These are phyloP conservation scores for Xylona heveae DNA, from an alignment of 495 filamentous ascomycete genomes.

Conservation along the genomic window DNA sequence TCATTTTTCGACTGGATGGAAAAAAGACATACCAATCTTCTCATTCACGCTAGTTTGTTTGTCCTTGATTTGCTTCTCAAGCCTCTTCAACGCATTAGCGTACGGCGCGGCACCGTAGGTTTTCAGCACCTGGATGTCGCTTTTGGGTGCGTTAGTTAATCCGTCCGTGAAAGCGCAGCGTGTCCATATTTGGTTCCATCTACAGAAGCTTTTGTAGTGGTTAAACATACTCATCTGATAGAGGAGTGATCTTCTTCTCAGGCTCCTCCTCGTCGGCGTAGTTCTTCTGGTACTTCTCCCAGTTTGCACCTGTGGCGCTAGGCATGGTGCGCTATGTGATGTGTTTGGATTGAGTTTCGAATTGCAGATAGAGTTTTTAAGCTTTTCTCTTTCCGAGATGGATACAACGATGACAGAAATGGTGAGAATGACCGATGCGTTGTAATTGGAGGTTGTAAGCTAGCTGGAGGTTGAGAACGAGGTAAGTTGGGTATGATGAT, in stretches of 20 bases:
- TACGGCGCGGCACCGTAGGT: slow-evolving; percentile 97
- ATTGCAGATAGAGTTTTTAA: no score
- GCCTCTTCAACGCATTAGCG: slow-evolving; percentile 73
- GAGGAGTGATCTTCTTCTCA: slow-evolving; percentile 97
- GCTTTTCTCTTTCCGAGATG: no score
- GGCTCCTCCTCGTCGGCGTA: slow-evolving; percentile 90
- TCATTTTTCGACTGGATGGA: not conserved
- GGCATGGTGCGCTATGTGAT: slow-evolving; percentile 51
- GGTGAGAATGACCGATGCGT: no score
- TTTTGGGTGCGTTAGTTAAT: slow-evolving; percentile 17
- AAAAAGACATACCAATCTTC: slow-evolving; percentile 48
- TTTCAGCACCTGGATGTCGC: slow-evolving; percentile 97
- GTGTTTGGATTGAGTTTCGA: no score
- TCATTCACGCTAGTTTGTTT: slow-evolving; percentile 91
- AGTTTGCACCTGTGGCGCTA: slow-evolving; percentile 78
- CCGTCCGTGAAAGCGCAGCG: slow-evolving; percentile 3
- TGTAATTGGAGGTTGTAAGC: not conserved
- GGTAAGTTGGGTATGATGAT: not conserved
- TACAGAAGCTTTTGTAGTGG: slow-evolving; percentile 2
- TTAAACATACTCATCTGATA: slow-evolving; percentile 71
- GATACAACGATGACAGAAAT: no score
- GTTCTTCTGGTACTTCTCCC: slow-evolving; percentile 97
- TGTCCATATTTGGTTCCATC: slow-evolving; percentile 1
- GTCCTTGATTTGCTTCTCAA: slow-evolving; percentile 97
- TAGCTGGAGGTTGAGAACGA: slow-evolving; percentile 1